These are phyloP conservation scores for Microsporum canis DNA, from an alignment of 2,329 filamentous ascomycete species.

Conservation along the genomic window DNA sequence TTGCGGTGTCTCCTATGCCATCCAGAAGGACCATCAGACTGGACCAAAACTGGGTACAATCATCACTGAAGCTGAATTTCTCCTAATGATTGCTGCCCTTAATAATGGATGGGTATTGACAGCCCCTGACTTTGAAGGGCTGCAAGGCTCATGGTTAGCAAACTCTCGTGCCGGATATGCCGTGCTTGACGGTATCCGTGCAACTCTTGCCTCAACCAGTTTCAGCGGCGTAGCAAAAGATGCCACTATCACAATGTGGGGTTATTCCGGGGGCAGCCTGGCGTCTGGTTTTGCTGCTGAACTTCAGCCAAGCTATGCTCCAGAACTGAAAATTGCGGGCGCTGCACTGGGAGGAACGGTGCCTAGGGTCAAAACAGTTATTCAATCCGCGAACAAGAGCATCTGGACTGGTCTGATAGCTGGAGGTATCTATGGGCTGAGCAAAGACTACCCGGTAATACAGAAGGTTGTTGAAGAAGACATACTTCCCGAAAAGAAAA, in stretches of 20 bases:
- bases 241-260: slow-evolving; percentile 39
- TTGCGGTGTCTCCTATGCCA: slow-evolving; percentile 20
- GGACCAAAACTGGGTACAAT: slow-evolving; percentile 25
- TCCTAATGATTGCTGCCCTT: slow-evolving; percentile 29
- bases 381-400: slow-evolving; percentile 26
- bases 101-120: slow-evolving; percentile 39
- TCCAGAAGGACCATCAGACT: slow-evolving; percentile 29
- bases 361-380: slow-evolving; percentile 30
- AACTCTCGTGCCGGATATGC: slow-evolving; percentile 35
- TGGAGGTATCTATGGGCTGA: slow-evolving; percentile 19
- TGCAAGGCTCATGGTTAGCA: slow-evolving; percentile 33
- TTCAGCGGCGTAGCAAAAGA: slow-evolving; percentile 24
- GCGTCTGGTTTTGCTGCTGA: slow-evolving; percentile 42
- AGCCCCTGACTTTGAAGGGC: slow-evolving; percentile 39
- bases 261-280: slow-evolving; percentile 46
- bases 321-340: slow-evolving; percentile 40
- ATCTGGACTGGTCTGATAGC: slow-evolving; percentile 29
- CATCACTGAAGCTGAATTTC: slow-evolving; percentile 27
- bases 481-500: slow-evolving; percentile 14
- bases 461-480: slow-evolving; percentile 12
- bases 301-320: slow-evolving; percentile 40
- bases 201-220: slow-evolving; percentile 23
- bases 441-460: slow-evolving; percentile 20
- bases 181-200: slow-evolving; percentile 35
- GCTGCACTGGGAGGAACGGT: slow-evolving; percentile 41